Conservation (phyloP, 2,329 filamentous ascomycete species). For the Nothomitra cinnamomea region DNA sequence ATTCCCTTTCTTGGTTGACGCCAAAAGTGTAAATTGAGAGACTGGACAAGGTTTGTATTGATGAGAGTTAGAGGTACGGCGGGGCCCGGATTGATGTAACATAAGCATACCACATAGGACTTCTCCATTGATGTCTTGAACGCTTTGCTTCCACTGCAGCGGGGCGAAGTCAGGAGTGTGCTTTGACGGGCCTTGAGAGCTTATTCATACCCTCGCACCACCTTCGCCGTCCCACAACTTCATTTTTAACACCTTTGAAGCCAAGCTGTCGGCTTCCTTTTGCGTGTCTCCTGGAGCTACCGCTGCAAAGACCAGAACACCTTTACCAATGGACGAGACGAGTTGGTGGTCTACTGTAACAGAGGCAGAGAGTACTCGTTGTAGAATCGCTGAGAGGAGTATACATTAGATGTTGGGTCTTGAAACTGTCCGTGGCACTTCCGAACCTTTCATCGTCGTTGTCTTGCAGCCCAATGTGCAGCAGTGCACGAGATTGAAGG, state of each 20-base stretch:
- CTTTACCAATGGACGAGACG: conserved; percentile 79
- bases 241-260: conserved; percentile 73
- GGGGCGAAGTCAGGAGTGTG: neutral
- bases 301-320: conserved; percentile 79
- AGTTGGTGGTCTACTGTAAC: conserved; percentile 86
- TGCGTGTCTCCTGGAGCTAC: conserved; percentile 79
- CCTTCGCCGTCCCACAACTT: conserved; percentile 79
- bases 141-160: conserved; percentile 70
- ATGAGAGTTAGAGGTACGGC: neutral
- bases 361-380: conserved; percentile 86
- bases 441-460: conserved; percentile 5
- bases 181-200: neutral
- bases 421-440: neutral
- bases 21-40: conserved; percentile 90
- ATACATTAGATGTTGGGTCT: neutral
- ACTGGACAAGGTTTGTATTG: conserved; percentile 35
- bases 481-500: no score
- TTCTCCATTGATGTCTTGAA: conserved; percentile 78
- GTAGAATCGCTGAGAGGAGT: conserved; percentile 54
- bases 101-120: conserved; percentile 65
- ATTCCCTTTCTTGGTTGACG: conserved; percentile 84
- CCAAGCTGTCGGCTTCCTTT: conserved; percentile 72
- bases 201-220: conserved; percentile 40
- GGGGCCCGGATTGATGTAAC: neutral
- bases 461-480: conserved; percentile 13